Evolutionary conservation across 805 yeast genomes (phyloP).

Genomic region (Candida khao-thaluensis): DNA sequence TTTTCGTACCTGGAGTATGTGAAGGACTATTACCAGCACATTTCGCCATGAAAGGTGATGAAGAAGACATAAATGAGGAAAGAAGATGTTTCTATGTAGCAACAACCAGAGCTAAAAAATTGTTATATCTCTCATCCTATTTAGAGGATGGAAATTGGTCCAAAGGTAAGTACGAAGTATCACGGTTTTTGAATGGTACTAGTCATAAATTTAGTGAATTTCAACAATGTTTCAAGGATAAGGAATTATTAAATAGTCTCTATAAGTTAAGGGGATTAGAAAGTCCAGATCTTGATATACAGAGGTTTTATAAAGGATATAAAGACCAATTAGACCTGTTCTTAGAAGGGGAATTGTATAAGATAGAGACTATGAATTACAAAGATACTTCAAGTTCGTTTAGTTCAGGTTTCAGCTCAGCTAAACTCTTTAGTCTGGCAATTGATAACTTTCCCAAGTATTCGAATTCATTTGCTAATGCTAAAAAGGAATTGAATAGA

Average conservation of each 20-base stretch:
- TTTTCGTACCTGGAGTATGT: conserved; percentile 71
- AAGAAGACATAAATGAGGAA: conserved; percentile 62
- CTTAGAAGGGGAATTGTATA: conserved; percentile 1
- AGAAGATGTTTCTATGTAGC: conserved; percentile 87
- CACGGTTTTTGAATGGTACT: conserved; percentile 27
- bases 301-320: conserved; percentile 7
- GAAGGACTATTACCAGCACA: conserved; percentile 66
- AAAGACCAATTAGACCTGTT: conserved; percentile 2
- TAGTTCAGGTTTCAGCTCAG: conserved; percentile 3
- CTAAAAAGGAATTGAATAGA: background rate
- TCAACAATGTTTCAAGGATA: conserved; percentile 20
- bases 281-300: conserved; percentile 1
- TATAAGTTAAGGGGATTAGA: conserved; percentile 17
- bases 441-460: background rate
- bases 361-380: conserved; percentile 4
- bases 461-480: conserved; percentile 3
- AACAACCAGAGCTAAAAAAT: conserved; percentile 71
- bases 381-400: background rate
- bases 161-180: conserved; percentile 22
- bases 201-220: conserved; percentile 9
- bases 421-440: background rate
- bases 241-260: conserved; percentile 18
- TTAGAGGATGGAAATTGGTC: conserved; percentile 14
- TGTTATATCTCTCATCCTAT: conserved; percentile 47
- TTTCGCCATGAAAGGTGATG: conserved; percentile 38